Conservation (phyloP, 2,329 filamentous ascomycete genomes). For the Eurotiales sp. region DNA sequence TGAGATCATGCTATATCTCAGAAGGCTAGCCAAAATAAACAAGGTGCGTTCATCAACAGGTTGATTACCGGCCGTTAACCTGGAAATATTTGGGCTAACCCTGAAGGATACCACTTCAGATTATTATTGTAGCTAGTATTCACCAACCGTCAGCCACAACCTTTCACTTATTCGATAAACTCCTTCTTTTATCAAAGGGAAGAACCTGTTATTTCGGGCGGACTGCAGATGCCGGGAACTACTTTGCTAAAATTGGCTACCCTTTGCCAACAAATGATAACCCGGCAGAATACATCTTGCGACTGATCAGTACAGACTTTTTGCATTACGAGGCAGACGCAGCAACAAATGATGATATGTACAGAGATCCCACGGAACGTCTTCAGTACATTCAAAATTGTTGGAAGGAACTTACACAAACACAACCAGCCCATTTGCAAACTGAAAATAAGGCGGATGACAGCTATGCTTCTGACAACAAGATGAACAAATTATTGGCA, state of each 20-base stretch:
- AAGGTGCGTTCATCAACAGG: constrained; percentile 49
- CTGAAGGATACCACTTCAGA: constrained; percentile 43
- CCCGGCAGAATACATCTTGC: constrained; percentile 74
- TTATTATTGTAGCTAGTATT: constrained; percentile 77
- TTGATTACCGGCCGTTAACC: not conserved
- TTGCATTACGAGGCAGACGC: constrained; percentile 26
- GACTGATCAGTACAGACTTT: constrained; percentile 77
- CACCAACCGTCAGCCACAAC: constrained; percentile 80
- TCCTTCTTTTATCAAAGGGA: constrained; percentile 69
- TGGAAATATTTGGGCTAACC: no score
- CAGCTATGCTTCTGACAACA: not conserved
- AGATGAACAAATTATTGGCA: constrained; percentile 15
- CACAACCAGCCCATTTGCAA: constrained; percentile 24
- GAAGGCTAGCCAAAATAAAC: constrained; percentile 61
- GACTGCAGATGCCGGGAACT: constrained; percentile 53
- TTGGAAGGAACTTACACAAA: constrained; percentile 52
- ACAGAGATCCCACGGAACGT: constrained; percentile 38
- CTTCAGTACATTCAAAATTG: constrained; percentile 52
- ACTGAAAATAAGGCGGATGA: not conserved
- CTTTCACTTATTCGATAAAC: constrained; percentile 75
- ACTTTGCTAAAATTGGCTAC: constrained; percentile 61
- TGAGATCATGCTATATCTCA: constrained; percentile 73
- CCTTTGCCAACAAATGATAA: constrained; percentile 68
- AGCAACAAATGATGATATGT: not conserved
- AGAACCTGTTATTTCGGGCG: constrained; percentile 70